Base-by-base conservation (phyloP, 140 eudicot genomes). In the Anethum foeniculum region DNA sequence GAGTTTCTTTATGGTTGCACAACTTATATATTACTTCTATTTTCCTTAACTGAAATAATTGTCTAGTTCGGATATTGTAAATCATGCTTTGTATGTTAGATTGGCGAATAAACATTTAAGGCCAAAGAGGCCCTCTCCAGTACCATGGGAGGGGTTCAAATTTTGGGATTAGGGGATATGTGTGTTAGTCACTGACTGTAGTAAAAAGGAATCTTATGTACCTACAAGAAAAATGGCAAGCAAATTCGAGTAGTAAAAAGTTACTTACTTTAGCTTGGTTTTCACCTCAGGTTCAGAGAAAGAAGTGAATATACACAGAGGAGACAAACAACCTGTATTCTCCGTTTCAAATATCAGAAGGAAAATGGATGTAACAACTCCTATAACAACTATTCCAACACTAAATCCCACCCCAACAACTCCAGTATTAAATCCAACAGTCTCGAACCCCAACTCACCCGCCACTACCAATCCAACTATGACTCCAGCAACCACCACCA, bases 321-420 rank as follows among this genome's bases (percentile, higher is more conserved):
- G 8, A 64, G 62, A 44, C 43, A 34, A 44, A 25, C 34, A 6
- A 36, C 4, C 41, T 39, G 47, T 25, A 3, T 48, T 76, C 9
- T 30, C 44, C 15, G 56, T 34, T 41, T 21, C 71, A 43, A 81
- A 86, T 64, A 86, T 89, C 68, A 80, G 80, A 27, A 78, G 77
- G 30, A 86, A 86, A 83, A 85, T 30, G 86, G 97, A 90, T 47
- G 86, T 93, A 12, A 89, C 88, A 76, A 89, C 88, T 44, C 96
- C 97, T 0, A 76, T 93, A 80, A 90, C 97, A 82, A 93, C 97
- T 3, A 86, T 92, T 80, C 96, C 97, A 6, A 90, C 90, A n/a
- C 13, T 60, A 23, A 82, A 77, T 51, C 86, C 86, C 58, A 25
- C 78, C 39, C 83, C 28, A 18, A 30, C 65, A 18, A 80, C 44